Evolutionary conservation across 345 rosid genomes (phyloP).

Genomic region (Eucalyptus pauciflora): DNA sequence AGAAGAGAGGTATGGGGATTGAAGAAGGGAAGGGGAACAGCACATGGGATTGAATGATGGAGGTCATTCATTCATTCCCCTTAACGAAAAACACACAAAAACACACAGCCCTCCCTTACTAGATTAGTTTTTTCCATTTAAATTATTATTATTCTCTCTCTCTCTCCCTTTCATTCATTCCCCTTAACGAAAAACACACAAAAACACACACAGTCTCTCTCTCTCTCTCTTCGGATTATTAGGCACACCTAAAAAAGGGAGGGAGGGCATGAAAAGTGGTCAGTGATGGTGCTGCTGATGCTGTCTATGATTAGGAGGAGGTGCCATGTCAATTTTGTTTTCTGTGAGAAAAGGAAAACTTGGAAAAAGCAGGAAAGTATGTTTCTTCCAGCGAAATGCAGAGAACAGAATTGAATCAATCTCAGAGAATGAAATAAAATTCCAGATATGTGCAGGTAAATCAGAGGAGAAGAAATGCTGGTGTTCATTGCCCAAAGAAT

Average conservation of each 20-base stretch:
- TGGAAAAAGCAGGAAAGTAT: neutral
- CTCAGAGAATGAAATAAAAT: neutral
- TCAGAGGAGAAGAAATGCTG: neutral
- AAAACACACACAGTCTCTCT: neutral
- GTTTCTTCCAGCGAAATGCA: neutral
- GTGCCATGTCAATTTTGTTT: neutral
- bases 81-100: neutral
- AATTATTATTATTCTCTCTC: neutral
- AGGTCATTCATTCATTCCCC: neutral
- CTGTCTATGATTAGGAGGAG: neutral
- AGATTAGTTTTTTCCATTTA: neutral
- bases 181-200: neutral
- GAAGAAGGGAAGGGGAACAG: conserved; percentile 1
- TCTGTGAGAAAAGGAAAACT: neutral
- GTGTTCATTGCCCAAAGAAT: neutral
- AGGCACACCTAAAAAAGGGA: neutral
- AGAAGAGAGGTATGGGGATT: neutral
- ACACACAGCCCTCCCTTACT: neutral
- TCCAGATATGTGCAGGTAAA: neutral
- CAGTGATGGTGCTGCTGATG: neutral
- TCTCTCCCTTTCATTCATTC: neutral
- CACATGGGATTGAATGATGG: conserved; percentile 7
- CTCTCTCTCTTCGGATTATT: neutral
- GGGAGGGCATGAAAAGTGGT: neutral
- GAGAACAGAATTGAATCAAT: neutral